Conservation (phyloP, 305 asterid genomes). For the Fraxinus baroniana region DNA sequence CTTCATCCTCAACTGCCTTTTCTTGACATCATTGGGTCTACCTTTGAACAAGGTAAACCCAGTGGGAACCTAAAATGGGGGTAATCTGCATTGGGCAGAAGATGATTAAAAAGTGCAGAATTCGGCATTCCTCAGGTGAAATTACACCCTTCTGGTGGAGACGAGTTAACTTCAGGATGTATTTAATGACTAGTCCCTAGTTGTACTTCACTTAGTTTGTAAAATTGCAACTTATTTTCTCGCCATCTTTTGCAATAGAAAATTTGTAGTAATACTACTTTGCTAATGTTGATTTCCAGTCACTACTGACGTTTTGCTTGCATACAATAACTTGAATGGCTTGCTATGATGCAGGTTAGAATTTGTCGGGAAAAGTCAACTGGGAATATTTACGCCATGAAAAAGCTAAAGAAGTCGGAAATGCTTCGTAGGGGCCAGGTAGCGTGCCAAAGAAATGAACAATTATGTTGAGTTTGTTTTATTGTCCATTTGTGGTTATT, state of each 20-base stretch:
- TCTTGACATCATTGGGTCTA: neutral
- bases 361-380: constrained; percentile 85
- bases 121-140: neutral
- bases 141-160: neutral
- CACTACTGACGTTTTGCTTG: neutral
- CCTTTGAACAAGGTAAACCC: neutral
- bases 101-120: neutral
- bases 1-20: neutral
- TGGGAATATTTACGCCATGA: constrained; percentile 88
- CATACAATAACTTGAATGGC: neutral
- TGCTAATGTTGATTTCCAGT: constrained; percentile 15
- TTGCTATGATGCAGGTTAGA: constrained; percentile 58
- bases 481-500: constrained; percentile 16
- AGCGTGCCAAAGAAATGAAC: constrained; percentile 16
- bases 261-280: neutral
- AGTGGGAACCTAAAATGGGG: neutral
- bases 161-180: neutral
- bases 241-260: neutral
- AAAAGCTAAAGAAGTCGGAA: constrained; percentile 92
- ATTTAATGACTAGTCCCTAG: neutral
- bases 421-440: constrained; percentile 99
- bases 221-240: neutral
- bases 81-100: neutral
- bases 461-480: constrained; percentile 19
- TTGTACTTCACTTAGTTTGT: neutral